Conservation (phyloP, 768 basidiomycete species). For the Lactifluus volemus region DNA sequence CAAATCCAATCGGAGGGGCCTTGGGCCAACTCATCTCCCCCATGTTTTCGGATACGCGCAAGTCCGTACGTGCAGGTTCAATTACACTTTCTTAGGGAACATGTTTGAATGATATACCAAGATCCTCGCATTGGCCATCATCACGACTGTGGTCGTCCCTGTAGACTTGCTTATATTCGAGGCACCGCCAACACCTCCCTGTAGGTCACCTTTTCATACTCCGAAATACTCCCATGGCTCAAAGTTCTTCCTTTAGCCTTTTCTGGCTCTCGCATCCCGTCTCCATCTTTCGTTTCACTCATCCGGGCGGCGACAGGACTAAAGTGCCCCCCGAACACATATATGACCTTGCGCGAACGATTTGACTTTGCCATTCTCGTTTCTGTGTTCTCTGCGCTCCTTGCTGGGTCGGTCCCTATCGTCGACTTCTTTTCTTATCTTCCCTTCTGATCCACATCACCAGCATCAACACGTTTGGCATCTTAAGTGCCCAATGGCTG, state of each 20-base stretch:
- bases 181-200: slow-evolving; percentile 70
- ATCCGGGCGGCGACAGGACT: slow-evolving; percentile 43
- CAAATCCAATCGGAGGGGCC: slow-evolving; percentile 68
- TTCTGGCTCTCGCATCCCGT: slow-evolving; percentile 48
- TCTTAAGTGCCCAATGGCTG: slow-evolving; percentile 60
- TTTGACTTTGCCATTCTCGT: slow-evolving; percentile 58
- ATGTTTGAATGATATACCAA: slow-evolving; percentile 24
- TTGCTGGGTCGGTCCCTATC: slow-evolving; percentile 43
- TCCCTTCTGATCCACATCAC: neutral
- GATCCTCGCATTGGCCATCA: slow-evolving; percentile 65
- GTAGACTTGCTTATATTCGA: slow-evolving; percentile 48
- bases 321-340: slow-evolving; percentile 32
- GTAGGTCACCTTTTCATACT: slow-evolving; percentile 32
- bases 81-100: neutral
- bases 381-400: slow-evolving; percentile 53
- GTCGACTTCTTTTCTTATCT: neutral
- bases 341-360: slow-evolving; percentile 59
- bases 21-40: slow-evolving; percentile 69
- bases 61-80: slow-evolving; percentile 38
- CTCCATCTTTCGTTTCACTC: slow-evolving; percentile 46
- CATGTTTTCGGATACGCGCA: slow-evolving; percentile 37
- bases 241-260: slow-evolving; percentile 37
- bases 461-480: slow-evolving; percentile 54
- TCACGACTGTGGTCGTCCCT: slow-evolving; percentile 55
- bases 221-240: neutral